Evolutionary conservation across 805 yeast species (phyloP), one percentile per base, ranked within the genome.

Genomic region (Yarrowia sp.): DNA sequence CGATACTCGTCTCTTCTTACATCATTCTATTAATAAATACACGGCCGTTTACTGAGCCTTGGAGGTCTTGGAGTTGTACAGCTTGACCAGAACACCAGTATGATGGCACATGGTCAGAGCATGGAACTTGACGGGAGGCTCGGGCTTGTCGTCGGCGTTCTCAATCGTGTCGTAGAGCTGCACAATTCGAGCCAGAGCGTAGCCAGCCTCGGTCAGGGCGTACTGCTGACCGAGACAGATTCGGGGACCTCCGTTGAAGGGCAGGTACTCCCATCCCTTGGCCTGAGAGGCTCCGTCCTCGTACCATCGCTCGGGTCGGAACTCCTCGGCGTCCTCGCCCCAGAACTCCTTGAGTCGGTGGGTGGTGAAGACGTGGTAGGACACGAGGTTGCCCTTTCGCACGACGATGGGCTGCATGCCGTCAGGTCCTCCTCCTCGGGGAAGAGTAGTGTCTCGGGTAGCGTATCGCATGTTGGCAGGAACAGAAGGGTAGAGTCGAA

Each of bases 171-270:
- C 63, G 40, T 41, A 58, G 41, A 58, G 51, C 63, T 77, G 80
- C 36, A 71, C 66, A 54, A 81, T 69, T 67, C 83, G 74, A 17
- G 75, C 77, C 44, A 79, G 68, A 19, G 78, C 74, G 71, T 80
- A 82, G 21, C 81, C 75, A 12, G 83, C 81, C 72, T 82, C 85
- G 21, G 84, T 81, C 21, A 82, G 77, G 7, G 85, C 85, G 72
- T 81, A 81, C 72, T 82, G 85, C 74, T 82, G 85, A 43, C 85
- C 85, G 63, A 82, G 74, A 70, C 85, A 82, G 66, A 82, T 81
- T 67, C 85, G 73, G 22, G 85, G 85, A 7, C 85, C 85, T 49
- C 85, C 85, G 68, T 81, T 81, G 73, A 82, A 82, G 26, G 85
- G 84, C 33, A 81, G 71, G 71, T 79, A 82, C 32, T 79, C 81